Percentiles rank a stretch among this genome's conserved stretches.
phyloP scores from a whole-genome alignment of 805 yeast species.

The Komagataella populi region DNA sequence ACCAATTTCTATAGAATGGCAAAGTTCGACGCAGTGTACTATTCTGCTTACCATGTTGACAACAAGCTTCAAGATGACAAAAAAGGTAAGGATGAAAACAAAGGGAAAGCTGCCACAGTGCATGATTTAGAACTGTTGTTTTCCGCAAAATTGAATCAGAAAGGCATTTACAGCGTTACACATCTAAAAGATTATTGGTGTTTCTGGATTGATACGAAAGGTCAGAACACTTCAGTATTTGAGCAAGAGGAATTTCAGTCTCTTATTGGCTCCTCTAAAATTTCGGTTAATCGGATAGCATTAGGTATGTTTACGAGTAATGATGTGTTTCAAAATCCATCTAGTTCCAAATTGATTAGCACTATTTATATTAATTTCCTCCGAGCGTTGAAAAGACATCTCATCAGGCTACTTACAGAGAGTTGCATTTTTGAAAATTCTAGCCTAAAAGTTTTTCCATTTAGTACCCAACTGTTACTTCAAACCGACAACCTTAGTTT shows the following conservation, averaged over 20 bases:
- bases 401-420: background rate
- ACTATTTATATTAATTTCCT: background rate
- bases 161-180: background rate
- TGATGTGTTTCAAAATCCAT: background rate
- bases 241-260: background rate
- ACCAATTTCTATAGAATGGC: constrained; percentile 18
- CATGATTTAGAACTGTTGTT: background rate
- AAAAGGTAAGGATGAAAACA: background rate
- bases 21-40: constrained; percentile 12
- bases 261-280: background rate
- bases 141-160: background rate
- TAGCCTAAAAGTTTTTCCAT: background rate
- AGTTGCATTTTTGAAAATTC: background rate
- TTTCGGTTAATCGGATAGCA: background rate
- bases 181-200: constrained; percentile 1
- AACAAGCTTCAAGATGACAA: constrained; percentile 3
- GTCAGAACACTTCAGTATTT: background rate
- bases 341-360: background rate
- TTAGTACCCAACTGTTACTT: background rate
- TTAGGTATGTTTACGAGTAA: background rate
- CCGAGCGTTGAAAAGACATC: background rate
- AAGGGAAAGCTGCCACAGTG: background rate
- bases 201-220: background rate
- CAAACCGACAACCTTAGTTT: background rate
- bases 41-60: constrained; percentile 16